A percentile compares a stretch with the other conserved stretches of the same genome.
These are phyloP conservation scores for Lipomyces oligophaga DNA, from an alignment of 805 yeast species.

Conservation along the genomic window DNA sequence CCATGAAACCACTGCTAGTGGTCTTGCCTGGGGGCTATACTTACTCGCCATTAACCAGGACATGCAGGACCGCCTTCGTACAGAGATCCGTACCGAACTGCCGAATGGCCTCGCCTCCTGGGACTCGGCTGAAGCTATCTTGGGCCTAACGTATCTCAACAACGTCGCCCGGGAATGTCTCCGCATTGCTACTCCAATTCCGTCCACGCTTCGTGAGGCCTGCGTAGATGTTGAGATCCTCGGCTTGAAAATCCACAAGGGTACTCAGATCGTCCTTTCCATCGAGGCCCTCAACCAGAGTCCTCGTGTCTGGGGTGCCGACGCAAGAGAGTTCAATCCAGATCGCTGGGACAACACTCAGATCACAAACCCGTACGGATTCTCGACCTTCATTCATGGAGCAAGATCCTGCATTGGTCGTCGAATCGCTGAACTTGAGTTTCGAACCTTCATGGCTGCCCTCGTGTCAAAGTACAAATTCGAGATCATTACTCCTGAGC, in stretches of 20 bases:
- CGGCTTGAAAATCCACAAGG: constrained; percentile 18
- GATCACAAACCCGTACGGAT: constrained; percentile 9
- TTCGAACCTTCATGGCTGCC: constrained; percentile 12
- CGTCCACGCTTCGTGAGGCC: constrained; percentile 18
- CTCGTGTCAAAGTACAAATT: constrained; percentile 13
- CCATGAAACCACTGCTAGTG: constrained; percentile 25
- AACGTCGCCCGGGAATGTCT: constrained; percentile 19
- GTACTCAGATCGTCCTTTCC: constrained; percentile 9
- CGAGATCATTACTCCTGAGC: constrained; percentile 8
- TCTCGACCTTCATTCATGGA: constrained; percentile 22
- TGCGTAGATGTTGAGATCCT: constrained; percentile 8
- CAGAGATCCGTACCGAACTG: constrained; percentile 10
- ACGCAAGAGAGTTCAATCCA: constrained; percentile 23
- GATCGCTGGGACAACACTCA: constrained; percentile 24
- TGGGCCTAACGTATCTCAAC: constrained; percentile 13
- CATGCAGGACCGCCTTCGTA: constrained; percentile 17
- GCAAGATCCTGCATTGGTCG: constrained; percentile 25
- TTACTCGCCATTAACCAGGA: constrained; percentile 9
- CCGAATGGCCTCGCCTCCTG: constrained; percentile 13
- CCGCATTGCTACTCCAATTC: constrained; percentile 19
- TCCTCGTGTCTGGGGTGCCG: constrained; percentile 22
- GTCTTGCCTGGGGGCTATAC: constrained; percentile 8
- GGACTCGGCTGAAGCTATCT: constrained; percentile 12
- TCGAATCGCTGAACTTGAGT: constrained; percentile 21
- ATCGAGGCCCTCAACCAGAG: constrained; percentile 9